Evolutionary conservation across 2,329 filamentous ascomycete species (phyloP).

Genomic region (Scorias spongiosa): DNA sequence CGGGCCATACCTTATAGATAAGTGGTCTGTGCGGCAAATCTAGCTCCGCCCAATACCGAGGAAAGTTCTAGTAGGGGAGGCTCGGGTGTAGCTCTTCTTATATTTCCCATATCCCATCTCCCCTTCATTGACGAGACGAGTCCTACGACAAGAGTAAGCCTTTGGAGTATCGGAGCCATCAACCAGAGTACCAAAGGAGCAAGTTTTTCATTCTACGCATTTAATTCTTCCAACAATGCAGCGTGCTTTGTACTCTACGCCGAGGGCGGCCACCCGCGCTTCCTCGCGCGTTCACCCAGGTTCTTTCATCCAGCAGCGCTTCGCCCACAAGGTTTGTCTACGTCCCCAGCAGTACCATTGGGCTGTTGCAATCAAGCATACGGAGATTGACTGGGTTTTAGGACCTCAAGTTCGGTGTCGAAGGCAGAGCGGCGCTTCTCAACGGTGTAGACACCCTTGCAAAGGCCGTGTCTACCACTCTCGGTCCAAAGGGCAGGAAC

Average conservation of each 20-base stretch:
- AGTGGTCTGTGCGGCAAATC: not conserved
- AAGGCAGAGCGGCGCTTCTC: conserved; percentile 75
- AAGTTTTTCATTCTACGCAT: not conserved
- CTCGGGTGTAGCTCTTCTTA: no score
- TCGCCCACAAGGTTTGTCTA: conserved; percentile 78
- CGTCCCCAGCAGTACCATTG: not conserved
- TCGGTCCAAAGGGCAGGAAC: conserved; percentile 96
- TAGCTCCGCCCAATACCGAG: not conserved
- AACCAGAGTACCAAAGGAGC: not conserved
- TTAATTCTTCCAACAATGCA: conserved; percentile 48
- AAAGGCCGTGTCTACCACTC: conserved; percentile 86
- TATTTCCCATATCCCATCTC: no score
- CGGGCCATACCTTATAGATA: no score
- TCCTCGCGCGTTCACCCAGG: conserved; percentile 33
- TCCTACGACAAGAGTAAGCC: no score
- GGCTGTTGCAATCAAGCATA: conserved; percentile 4
- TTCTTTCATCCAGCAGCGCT: conserved; percentile 70
- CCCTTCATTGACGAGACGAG: no score
- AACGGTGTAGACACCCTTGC: conserved; percentile 93
- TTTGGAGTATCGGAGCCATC: no score
- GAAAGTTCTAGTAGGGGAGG: not conserved
- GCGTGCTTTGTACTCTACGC: conserved; percentile 72
- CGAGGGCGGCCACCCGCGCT: conserved; percentile 66
- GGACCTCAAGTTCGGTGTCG: conserved; percentile 98
- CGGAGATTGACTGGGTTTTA: conserved; percentile 26